These are phyloP conservation scores for Chrysosporium queenslandicum DNA, from an alignment of 2,329 filamentous ascomycete species.

Conservation along the genomic window DNA sequence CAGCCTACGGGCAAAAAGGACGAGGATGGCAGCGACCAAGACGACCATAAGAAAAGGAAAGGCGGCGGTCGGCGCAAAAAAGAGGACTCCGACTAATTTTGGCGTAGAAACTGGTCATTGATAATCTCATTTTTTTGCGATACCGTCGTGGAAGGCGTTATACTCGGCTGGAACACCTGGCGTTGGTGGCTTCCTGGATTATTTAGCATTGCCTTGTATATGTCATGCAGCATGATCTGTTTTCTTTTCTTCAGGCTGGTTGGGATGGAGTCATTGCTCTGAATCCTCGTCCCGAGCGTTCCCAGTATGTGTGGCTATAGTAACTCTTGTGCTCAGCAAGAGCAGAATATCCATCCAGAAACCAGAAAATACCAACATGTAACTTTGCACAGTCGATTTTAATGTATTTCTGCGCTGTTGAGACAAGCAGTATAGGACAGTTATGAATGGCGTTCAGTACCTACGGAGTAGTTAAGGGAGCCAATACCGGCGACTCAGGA, in stretches of 20 bases:
- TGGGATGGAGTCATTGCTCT: background rate
- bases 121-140: background rate
- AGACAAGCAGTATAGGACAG: too few relatives aligned
- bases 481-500: too few relatives aligned
- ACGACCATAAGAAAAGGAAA: conserved; percentile 40
- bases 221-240: background rate
- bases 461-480: background rate
- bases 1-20: conserved; percentile 39
- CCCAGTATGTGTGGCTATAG: background rate
- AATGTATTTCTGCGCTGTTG: too few relatives aligned
- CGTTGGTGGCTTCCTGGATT: background rate
- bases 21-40: conserved; percentile 41
- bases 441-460: background rate
- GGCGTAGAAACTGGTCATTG: background rate
- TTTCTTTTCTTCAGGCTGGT: background rate
- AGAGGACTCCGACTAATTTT: conserved; percentile 30
- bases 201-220: background rate
- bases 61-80: conserved; percentile 33
- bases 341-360: background rate
- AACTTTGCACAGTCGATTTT: too few relatives aligned
- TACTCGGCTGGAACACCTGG: background rate
- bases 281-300: background rate
- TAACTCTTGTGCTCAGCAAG: background rate
- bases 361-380: background rate
- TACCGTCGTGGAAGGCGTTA: background rate